Evolutionary conservation across 2,329 filamentous ascomycete species (phyloP).

Genomic region (Botrytis pseudocinerea): DNA sequence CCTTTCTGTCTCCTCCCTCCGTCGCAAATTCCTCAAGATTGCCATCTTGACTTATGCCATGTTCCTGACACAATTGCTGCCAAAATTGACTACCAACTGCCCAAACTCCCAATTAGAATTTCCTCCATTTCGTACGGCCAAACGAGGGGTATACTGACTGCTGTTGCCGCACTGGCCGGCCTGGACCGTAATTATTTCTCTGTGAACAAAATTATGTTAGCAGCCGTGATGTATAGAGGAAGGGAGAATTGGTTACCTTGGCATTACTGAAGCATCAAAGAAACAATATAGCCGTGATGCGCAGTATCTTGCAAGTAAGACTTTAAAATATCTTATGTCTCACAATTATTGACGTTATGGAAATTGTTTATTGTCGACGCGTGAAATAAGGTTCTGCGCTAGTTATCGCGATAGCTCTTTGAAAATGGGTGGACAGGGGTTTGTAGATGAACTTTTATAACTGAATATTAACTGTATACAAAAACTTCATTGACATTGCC

Average conservation of each 20-base stretch:
- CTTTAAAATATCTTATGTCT: background rate
- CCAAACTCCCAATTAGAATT: slow-evolving; percentile 24
- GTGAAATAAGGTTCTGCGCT: slow-evolving; percentile 22
- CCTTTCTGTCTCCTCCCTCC: slow-evolving; percentile 95
- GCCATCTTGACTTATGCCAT: slow-evolving; percentile 95
- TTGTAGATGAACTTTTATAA: slow-evolving; percentile 15
- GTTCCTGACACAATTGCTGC: slow-evolving; percentile 97
- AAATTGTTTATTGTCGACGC: slow-evolving; percentile 22
- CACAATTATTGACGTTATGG: background rate
- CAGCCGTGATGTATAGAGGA: slow-evolving; percentile 13
- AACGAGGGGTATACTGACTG: slow-evolving; percentile 62
- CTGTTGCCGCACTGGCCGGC: slow-evolving; percentile 99
- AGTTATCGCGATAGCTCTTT: slow-evolving; percentile 22
- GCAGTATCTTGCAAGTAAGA: slow-evolving; percentile 9
- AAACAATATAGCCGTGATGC: background rate
- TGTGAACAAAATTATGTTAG: slow-evolving; percentile 43
- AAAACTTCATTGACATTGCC: background rate
- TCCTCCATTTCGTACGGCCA: background rate
- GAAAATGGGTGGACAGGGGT: slow-evolving; percentile 23
- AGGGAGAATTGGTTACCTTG: slow-evolving; percentile 35
- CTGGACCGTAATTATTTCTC: slow-evolving; percentile 99
- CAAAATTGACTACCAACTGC: slow-evolving; percentile 96
- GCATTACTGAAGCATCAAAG: slow-evolving; percentile 39
- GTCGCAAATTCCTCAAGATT: slow-evolving; percentile 98
- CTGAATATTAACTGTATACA: background rate